A percentile compares a stretch with the other conserved stretches of the same genome.
Evolutionary conservation across 306 rosid species (phyloP).

Genomic region (Casuarina glauca): DNA sequence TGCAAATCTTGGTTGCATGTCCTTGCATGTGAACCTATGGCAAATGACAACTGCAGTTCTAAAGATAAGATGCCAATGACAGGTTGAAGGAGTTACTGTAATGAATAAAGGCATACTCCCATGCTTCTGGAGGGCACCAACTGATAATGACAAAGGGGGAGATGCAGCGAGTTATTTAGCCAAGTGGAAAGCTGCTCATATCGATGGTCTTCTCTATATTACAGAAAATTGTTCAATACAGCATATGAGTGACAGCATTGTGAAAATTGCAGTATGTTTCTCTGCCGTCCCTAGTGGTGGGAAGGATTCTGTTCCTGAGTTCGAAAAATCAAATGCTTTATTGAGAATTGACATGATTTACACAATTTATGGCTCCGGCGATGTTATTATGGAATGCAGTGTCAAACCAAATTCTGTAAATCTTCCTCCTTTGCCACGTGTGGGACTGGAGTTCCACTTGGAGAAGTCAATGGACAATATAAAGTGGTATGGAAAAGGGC

Average conservation of each 20-base stretch:
- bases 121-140: constrained; percentile 94
- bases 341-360: constrained; percentile 55
- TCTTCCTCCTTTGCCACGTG: constrained; percentile 96
- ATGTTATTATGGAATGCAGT: constrained; percentile 64
- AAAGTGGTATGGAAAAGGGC: constrained; percentile 94
- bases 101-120: constrained; percentile 73
- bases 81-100: constrained; percentile 72
- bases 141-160: constrained; percentile 93
- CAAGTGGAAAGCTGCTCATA: constrained; percentile 74
- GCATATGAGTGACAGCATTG: constrained; percentile 34
- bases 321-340: constrained; percentile 36
- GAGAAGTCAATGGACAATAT: constrained; percentile 66
- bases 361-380: constrained; percentile 73
- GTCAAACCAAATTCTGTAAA: constrained; percentile 56
- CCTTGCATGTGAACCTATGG: constrained; percentile 8
- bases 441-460: constrained; percentile 72
- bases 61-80: constrained; percentile 27
- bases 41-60: constrained; percentile 11
- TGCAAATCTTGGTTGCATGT: not conserved
- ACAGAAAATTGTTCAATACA: constrained; percentile 61
- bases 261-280: constrained; percentile 50
- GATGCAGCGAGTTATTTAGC: constrained; percentile 57
- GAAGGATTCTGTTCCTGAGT: constrained; percentile 32
- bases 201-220: constrained; percentile 57
- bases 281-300: constrained; percentile 49